A percentile compares a stretch with the other conserved stretches of the same genome.
phyloP scores from a whole-genome alignment of 208 protist species.

The Phytomonas francai region DNA sequence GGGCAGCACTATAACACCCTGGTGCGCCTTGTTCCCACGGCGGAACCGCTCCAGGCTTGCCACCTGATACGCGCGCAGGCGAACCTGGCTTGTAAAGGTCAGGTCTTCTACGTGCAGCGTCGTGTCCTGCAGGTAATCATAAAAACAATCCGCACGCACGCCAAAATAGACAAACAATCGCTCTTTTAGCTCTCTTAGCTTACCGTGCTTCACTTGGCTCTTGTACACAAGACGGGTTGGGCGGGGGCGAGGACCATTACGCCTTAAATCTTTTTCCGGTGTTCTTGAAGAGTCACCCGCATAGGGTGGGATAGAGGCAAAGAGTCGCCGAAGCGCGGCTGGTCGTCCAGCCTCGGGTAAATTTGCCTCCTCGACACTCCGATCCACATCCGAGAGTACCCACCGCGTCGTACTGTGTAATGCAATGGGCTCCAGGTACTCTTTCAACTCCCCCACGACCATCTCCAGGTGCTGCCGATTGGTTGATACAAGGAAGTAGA shows the following conservation, averaged over 20 bases:
- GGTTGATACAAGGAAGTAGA: slow-evolving; percentile 80
- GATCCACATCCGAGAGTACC: slow-evolving; percentile 80
- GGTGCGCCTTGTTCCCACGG: slow-evolving; percentile 73
- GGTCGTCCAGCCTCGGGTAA: slow-evolving; percentile 21
- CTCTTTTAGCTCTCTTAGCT: slow-evolving; percentile 66
- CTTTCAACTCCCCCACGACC: slow-evolving; percentile 41
- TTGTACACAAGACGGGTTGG: slow-evolving; percentile 69
- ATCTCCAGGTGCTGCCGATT: slow-evolving; percentile 63
- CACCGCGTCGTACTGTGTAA: slow-evolving; percentile 61
- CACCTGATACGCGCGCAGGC: slow-evolving; percentile 80
- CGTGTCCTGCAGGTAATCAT: slow-evolving; percentile 75
- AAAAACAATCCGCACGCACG: slow-evolving; percentile 81
- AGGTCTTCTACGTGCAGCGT: slow-evolving; percentile 52
- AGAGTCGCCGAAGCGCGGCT: slow-evolving; percentile 32
- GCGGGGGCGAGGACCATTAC: neutral
- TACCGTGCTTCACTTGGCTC: slow-evolving; percentile 52
- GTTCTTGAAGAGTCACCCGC: neutral
- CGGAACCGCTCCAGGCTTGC: slow-evolving; percentile 81
- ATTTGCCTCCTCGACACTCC: slow-evolving; percentile 5
- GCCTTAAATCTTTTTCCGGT: neutral
- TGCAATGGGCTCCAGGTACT: slow-evolving; percentile 58
- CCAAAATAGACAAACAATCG: slow-evolving; percentile 56
- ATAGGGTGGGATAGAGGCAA: slow-evolving; percentile 11
- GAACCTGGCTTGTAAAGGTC: slow-evolving; percentile 46
- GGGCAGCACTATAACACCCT: slow-evolving; percentile 98